Evolutionary conservation across 2,329 filamentous ascomycete genomes (phyloP).

Genomic region (Ophiosphaerella korrae): DNA sequence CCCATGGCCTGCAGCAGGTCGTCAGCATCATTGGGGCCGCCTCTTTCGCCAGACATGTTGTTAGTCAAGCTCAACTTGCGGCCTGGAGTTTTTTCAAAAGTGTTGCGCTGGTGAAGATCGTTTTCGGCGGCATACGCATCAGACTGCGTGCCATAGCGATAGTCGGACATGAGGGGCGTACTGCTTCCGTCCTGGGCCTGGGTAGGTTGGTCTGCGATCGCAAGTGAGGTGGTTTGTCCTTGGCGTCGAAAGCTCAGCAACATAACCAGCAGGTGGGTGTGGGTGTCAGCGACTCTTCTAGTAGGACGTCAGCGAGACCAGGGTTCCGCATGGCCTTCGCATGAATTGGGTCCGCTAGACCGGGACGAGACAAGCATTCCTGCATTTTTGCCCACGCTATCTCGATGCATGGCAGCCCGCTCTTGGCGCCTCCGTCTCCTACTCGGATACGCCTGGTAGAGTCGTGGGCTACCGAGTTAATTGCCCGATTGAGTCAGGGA

Average conservation of each 20-base stretch:
- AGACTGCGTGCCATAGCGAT: constrained; percentile 41
- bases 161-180: constrained; percentile 24
- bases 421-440: constrained; percentile 19
- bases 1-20: constrained; percentile 67
- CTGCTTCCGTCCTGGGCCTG: constrained; percentile 13
- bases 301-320: not conserved
- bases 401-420: constrained; percentile 21
- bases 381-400: constrained; percentile 23
- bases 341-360: constrained; percentile 28
- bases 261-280: constrained; percentile 27
- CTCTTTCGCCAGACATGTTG: constrained; percentile 29
- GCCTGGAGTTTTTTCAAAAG: constrained; percentile 22
- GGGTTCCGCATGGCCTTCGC: constrained; percentile 12
- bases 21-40: constrained; percentile 57
- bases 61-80: constrained; percentile 31
- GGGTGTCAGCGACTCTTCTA: constrained; percentile 25
- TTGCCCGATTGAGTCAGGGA: no score
- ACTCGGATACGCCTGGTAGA: no score
- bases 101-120: constrained; percentile 28
- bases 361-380: constrained; percentile 19
- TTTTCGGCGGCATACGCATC: constrained; percentile 42
- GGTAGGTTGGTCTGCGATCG: constrained; percentile 7
- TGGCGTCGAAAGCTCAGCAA: constrained; percentile 25
- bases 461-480: no score
- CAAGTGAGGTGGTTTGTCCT: constrained; percentile 7